These are phyloP conservation scores for Candida cerambycidarum DNA, from an alignment of 805 yeast species.

Conservation along the genomic window DNA sequence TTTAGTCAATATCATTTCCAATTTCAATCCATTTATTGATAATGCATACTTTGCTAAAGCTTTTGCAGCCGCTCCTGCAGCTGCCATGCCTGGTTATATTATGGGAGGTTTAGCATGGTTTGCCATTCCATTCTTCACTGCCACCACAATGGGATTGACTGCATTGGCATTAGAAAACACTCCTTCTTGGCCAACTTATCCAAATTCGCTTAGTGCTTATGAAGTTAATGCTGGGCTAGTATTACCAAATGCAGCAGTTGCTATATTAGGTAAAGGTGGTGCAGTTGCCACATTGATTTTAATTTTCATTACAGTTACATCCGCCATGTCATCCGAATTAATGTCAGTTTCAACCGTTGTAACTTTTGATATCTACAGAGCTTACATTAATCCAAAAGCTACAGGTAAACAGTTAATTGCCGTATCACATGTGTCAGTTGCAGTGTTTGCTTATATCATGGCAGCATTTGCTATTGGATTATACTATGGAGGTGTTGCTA, in stretches of 20 bases:
- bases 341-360: constrained; percentile 83
- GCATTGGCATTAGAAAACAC: constrained; percentile 69
- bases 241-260: constrained; percentile 75
- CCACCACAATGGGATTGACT: constrained; percentile 86
- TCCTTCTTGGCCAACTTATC: constrained; percentile 79
- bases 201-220: constrained; percentile 58
- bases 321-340: constrained; percentile 89
- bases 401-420: constrained; percentile 68
- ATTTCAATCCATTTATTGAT: constrained; percentile 85
- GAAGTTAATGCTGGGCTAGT: constrained; percentile 84
- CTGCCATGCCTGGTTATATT: constrained; percentile 85
- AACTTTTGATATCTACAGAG: constrained; percentile 83
- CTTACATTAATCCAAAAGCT: constrained; percentile 77
- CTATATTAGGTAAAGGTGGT: constrained; percentile 84
- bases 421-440: constrained; percentile 67
- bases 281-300: constrained; percentile 78
- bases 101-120: constrained; percentile 91
- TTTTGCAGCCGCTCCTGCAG: constrained; percentile 78
- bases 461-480: constrained; percentile 83
- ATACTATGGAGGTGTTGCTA: constrained; percentile 74
- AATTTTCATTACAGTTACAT: constrained; percentile 89
- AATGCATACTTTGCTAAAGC: constrained; percentile 90
- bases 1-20: constrained; percentile 83
- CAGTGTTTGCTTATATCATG: constrained; percentile 60
- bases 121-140: constrained; percentile 80